phyloP scores from a whole-genome alignment of 352 stramenopile species.

The Globisporangium canariense region DNA sequence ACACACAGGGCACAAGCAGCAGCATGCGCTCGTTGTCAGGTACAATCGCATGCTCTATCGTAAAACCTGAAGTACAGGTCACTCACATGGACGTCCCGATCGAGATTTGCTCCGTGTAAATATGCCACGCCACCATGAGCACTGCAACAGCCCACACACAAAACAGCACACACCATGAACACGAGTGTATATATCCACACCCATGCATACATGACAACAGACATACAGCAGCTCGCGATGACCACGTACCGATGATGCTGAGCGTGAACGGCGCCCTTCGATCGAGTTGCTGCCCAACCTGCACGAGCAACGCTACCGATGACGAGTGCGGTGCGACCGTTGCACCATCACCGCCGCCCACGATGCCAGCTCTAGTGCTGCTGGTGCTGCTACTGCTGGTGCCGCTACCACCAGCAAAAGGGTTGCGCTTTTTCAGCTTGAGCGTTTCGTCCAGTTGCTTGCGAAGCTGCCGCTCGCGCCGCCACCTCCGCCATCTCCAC shows the following conservation, averaged over 20 bases:
- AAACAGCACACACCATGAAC: no score
- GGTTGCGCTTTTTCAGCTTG: background rate
- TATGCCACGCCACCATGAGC: conserved; percentile 11
- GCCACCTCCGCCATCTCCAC: conserved; percentile 10
- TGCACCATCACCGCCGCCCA: background rate
- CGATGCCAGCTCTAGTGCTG: background rate
- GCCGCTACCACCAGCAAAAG: background rate
- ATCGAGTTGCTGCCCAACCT: conserved; percentile 14
- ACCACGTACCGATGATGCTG: conserved; percentile 8
- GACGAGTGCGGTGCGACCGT: conserved; percentile 1
- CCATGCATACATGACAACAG: background rate
- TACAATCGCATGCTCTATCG: background rate
- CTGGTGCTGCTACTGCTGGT: background rate
- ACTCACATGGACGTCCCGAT: conserved; percentile 11
- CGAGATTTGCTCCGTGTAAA: conserved; percentile 17
- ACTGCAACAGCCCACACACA: background rate
- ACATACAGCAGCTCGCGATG: background rate
- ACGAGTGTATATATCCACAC: background rate
- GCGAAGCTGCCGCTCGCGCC: conserved; percentile 11
- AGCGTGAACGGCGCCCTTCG: conserved; percentile 16
- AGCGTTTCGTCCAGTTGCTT: conserved; percentile 10
- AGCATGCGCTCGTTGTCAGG: background rate
- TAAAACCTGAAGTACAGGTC: background rate
- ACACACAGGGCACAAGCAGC: background rate
- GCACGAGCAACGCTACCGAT: conserved; percentile 13